Evolutionary conservation across 345 rosid genomes (phyloP).

Genomic region (Eucalyptus curtisii): DNA sequence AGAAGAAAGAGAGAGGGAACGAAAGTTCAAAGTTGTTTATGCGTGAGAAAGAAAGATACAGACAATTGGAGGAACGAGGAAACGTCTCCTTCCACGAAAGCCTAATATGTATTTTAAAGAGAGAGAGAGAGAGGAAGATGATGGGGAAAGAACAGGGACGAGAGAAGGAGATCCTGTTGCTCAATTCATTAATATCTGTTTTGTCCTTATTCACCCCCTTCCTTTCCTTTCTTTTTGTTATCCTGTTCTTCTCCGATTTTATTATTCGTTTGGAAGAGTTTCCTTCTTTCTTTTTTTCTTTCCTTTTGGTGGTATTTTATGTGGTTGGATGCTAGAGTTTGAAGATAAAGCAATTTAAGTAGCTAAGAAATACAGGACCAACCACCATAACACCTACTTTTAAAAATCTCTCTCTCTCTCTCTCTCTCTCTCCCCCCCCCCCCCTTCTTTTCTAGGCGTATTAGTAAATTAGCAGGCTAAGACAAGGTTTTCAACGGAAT

Average conservation of each 20-base stretch:
- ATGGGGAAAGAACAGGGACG: constrained; percentile 7
- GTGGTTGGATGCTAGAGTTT: constrained; percentile 33
- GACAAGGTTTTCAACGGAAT: not conserved
- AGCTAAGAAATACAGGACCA: constrained; percentile 21
- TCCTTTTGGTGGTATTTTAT: not conserved
- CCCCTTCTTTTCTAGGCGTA: not conserved
- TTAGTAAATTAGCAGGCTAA: not conserved
- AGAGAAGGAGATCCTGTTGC: not conserved
- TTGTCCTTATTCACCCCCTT: not conserved
- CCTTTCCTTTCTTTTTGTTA: constrained; percentile 26
- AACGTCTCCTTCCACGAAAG: constrained; percentile 61
- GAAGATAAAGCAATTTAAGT: constrained; percentile 56
- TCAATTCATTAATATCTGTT: not conserved
- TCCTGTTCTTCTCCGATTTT: not conserved
- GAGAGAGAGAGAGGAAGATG: constrained; percentile 14
- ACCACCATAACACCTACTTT: constrained; percentile 34
- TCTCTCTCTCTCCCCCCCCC: not conserved
- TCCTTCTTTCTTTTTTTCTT: not conserved
- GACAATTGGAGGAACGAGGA: constrained; percentile 73
- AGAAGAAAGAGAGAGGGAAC: not conserved
- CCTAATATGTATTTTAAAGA: not conserved
- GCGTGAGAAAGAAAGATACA: constrained; percentile 46
- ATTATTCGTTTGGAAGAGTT: not conserved
- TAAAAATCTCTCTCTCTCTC: not conserved
- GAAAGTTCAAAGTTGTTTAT: not conserved